Evolutionary conservation across 345 rosid genomes (phyloP).

Genomic region (Pelargonium nanum): DNA sequence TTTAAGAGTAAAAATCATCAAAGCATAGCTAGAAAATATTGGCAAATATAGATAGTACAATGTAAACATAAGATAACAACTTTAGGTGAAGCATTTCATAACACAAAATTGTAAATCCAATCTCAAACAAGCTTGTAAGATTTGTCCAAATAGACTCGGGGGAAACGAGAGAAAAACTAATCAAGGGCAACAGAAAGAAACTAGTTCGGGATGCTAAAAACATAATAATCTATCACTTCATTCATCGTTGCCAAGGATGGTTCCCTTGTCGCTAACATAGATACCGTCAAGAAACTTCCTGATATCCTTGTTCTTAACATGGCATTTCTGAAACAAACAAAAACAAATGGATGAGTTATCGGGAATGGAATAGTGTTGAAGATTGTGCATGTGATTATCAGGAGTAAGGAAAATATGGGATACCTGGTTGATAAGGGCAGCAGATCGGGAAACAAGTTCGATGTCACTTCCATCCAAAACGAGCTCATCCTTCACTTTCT

Average conservation of each 20-base stretch:
- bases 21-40: neutral
- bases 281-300: slow-evolving; percentile 59
- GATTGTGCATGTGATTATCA: too few relatives aligned
- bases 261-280: slow-evolving; percentile 52
- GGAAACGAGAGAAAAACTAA: neutral
- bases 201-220: too few relatives aligned
- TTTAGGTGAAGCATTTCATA: neutral
- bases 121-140: neutral
- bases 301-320: slow-evolving; percentile 59
- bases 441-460: slow-evolving; percentile 30
- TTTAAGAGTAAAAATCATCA: neutral
- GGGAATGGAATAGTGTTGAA: neutral
- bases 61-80: neutral
- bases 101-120: neutral
- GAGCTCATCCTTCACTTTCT: slow-evolving; percentile 35
- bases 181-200: neutral
- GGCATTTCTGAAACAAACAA: slow-evolving; percentile 33
- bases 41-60: neutral
- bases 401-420: neutral
- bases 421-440: slow-evolving; percentile 37
- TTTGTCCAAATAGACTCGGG: neutral
- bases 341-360: neutral
- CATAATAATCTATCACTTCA: neutral
- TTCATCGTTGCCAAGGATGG: slow-evolving; percentile 12
- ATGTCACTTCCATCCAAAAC: slow-evolving; percentile 31